These are phyloP conservation scores for Linnemannia schmuckeri DNA, from an alignment of 192 early-diverging fungal genomes.

Conservation along the genomic window DNA sequence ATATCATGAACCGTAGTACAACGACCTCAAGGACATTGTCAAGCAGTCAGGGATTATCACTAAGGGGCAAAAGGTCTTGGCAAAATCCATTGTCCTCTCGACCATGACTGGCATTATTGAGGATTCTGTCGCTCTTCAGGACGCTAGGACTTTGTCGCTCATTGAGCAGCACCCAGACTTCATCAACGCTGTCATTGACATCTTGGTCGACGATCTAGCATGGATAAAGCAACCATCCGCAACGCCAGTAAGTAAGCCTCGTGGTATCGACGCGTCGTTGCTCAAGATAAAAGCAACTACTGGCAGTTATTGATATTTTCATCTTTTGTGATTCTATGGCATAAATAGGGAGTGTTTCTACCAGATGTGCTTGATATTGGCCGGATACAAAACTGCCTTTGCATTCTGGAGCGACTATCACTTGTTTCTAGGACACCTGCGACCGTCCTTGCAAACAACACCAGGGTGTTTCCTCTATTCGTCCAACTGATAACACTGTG, in stretches of 20 bases:
- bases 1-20: slow-evolving; percentile 19
- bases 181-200: slow-evolving; percentile 11
- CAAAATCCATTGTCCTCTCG: slow-evolving; percentile 37
- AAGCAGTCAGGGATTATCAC: slow-evolving; percentile 38
- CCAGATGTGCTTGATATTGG: slow-evolving; percentile 40
- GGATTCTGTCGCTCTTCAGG: slow-evolving; percentile 1
- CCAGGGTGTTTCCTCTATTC: slow-evolving; percentile 22
- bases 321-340: too few species aligned
- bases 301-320: neutral
- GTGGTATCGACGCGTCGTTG: neutral
- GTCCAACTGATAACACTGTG: slow-evolving; percentile 45
- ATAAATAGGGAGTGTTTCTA: slow-evolving; percentile 9
- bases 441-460: slow-evolving; percentile 6
- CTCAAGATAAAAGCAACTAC: neutral
- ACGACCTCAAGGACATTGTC: slow-evolving; percentile 34
- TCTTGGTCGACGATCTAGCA: slow-evolving; percentile 34
- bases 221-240: slow-evolving; percentile 42
- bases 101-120: slow-evolving; percentile 10
- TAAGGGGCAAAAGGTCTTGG: slow-evolving; percentile 44
- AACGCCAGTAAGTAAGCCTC: slow-evolving; percentile 21
- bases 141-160: neutral
- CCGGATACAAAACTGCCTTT: slow-evolving; percentile 42
- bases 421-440: slow-evolving; percentile 23
- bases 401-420: slow-evolving; percentile 43
- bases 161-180: slow-evolving; percentile 28